A percentile compares a stretch with the other conserved stretches of the same genome.
These are phyloP conservation scores for Triticum urartu DNA, from an alignment of 176 grass and related monocot genomes.

Conservation along the genomic window DNA sequence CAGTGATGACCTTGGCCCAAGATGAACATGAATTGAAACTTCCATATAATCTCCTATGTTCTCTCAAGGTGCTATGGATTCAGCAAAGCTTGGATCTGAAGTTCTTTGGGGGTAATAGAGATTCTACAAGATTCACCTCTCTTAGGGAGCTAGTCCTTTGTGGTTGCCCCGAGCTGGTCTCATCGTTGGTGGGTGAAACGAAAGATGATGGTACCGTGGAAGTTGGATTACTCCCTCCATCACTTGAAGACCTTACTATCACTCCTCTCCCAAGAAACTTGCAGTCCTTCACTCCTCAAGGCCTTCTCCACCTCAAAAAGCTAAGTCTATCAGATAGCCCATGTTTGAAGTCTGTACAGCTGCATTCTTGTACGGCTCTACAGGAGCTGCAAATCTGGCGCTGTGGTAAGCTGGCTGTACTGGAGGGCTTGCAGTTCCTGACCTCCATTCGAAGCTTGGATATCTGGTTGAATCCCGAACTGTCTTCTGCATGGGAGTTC, in stretches of 20 bases:
- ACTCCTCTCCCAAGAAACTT: neutral
- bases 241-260: neutral
- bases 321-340: rapidly evolving
- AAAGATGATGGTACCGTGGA: neutral
- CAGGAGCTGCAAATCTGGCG: rapidly evolving
- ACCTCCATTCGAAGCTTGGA: neutral
- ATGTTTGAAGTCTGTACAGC: neutral
- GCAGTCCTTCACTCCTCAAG: neutral
- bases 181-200: neutral
- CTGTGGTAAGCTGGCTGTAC: neutral
- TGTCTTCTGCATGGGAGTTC: neutral
- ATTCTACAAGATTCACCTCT: neutral
- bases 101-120: neutral
- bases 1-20: neutral
- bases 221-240: neutral
- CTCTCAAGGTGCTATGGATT: neutral
- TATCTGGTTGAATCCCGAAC: neutral
- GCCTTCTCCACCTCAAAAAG: neutral
- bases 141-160: rapidly evolving
- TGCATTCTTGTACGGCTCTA: constrained; percentile 4
- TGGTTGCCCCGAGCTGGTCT: neutral
- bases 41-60: neutral
- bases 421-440: constrained; percentile 27
- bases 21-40: neutral
- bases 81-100: rapidly evolving